A percentile compares a stretch with the other conserved stretches of the same genome.
Conservation (phyloP, 768 basidiomycete species). For the Naganishia vishniacii region DNA sequence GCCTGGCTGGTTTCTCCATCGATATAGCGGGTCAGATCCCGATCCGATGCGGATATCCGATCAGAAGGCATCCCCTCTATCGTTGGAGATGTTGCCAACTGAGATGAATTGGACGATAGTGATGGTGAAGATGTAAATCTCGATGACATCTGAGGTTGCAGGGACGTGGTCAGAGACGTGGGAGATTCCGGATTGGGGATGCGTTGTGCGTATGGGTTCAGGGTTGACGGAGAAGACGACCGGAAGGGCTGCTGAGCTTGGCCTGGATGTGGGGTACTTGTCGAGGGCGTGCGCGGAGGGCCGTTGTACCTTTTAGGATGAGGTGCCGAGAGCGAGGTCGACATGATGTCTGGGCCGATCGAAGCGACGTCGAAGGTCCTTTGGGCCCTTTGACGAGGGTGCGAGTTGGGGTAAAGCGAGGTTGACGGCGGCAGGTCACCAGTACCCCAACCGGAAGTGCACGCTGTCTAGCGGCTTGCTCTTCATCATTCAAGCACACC, state of each 20-base stretch:
- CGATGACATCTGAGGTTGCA: neutral
- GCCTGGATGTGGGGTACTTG: neutral
- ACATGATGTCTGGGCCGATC: neutral
- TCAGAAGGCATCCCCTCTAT: neutral
- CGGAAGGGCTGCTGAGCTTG: slow-evolving; percentile 16
- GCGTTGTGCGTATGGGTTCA: slow-evolving; percentile 13
- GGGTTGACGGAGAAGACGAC: slow-evolving; percentile 1
- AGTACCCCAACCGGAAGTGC: too few relatives aligned
- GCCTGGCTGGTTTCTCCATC: neutral
- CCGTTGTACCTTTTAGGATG: slow-evolving; percentile 1
- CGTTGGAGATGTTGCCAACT: neutral
- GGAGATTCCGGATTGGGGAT: neutral
- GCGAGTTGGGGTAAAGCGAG: too few relatives aligned
- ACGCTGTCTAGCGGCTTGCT: too few relatives aligned
- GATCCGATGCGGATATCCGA: slow-evolving; percentile 11
- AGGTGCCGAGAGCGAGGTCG: slow-evolving; percentile 10
- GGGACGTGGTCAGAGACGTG: neutral
- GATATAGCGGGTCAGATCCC: neutral
- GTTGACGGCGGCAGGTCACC: too few relatives aligned
- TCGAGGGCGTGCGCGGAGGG: neutral
- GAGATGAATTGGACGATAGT: neutral
- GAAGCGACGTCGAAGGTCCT: too few relatives aligned
- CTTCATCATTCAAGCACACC: too few relatives aligned
- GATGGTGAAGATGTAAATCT: neutral
- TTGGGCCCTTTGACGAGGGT: too few relatives aligned